Evolutionary conservation across 768 basidiomycete species (phyloP).

Genomic region (Boletus fagicola): DNA sequence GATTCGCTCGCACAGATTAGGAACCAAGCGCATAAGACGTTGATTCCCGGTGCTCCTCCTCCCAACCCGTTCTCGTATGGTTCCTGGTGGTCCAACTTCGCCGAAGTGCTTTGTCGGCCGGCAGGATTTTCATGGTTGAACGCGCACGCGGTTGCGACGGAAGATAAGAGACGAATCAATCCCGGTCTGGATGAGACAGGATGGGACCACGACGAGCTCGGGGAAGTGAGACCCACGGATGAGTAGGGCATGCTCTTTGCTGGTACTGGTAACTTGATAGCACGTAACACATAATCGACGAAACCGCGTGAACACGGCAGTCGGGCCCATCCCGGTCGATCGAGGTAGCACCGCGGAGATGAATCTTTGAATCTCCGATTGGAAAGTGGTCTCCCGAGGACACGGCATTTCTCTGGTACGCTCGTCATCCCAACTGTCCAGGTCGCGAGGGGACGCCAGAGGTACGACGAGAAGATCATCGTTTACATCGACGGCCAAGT

Average conservation of each 20-base stretch:
- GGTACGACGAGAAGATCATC: slow-evolving; percentile 16
- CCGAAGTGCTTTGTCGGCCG: slow-evolving; percentile 78
- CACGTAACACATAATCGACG: not conserved
- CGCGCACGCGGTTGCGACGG: slow-evolving; percentile 53
- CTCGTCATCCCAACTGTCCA: slow-evolving; percentile 12
- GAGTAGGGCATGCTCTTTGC: slow-evolving; percentile 5
- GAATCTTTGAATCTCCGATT: slow-evolving; percentile 26
- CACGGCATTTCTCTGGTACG: slow-evolving; percentile 31
- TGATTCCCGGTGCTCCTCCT: slow-evolving; percentile 62
- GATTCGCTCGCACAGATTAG: slow-evolving; percentile 57
- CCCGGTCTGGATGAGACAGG: slow-evolving; percentile 51
- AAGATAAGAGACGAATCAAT: slow-evolving; percentile 74
- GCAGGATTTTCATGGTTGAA: slow-evolving; percentile 80
- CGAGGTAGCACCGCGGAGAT: slow-evolving; percentile 17
- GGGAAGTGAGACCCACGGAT: slow-evolving; percentile 13
- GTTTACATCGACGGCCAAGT: slow-evolving; percentile 6
- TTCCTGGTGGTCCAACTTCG: slow-evolving; percentile 69
- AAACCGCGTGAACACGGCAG: slow-evolving; percentile 6
- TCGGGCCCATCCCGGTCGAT: not conserved
- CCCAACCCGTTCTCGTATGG: slow-evolving; percentile 88
- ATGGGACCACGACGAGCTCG: slow-evolving; percentile 27
- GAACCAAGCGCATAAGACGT: slow-evolving; percentile 73
- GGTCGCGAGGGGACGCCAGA: slow-evolving; percentile 15
- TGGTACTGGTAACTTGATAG: not conserved
- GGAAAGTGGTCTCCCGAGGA: slow-evolving; percentile 17